Base-by-base conservation (phyloP, 441 rosid species). In the Isatis lusitanica region DNA sequence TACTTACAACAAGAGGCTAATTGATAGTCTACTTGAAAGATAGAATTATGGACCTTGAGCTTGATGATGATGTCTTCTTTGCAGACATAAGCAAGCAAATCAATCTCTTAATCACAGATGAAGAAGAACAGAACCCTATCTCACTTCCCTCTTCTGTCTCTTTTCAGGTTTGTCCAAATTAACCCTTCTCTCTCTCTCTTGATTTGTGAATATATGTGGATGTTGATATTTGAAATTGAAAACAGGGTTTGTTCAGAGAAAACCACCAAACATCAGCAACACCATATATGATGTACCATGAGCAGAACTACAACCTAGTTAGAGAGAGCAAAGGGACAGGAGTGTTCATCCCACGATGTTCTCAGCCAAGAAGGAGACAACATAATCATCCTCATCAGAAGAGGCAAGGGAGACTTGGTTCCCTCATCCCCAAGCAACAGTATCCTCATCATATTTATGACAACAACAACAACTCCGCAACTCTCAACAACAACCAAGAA, bases 281-380 rank as follows among this genome's bases (percentile, higher is more conserved):
- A 66, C 86, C 85, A 46, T 81, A 59, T 24, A 13, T 76, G 73
- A 77, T 71, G 76, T 77, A 71, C 52, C 40, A 81, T 46, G 86
- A 84, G 66, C 90, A 88, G 56, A 78, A 48, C 39, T 66, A 83
- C 83, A 78, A 84, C 83, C 70, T 53, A 38, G 12, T 42, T 76
- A 84, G 90, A 78, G 95, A 90, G 79, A 87, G 98, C 86, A 88
- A 89, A 84, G 98, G 98, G 42, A 91, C 98, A 38, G 97, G 98
- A 60, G 98, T 94, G 52, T 94, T 94, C 58, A 94, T 94, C 67
- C 98, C 98, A 33, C 81, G 66, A 77, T 83, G 88, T 52, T 80
- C 91, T 15, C 91, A 83, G 6, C 91, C 91, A 71, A 83, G 92
- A 82, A 91, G 86, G 74, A 78, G 7, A 74, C 77, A 84, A 69